Evolutionary conservation across 371 early-diverging fungal species (phyloP).

Genomic region (Batkoa obscura): DNA sequence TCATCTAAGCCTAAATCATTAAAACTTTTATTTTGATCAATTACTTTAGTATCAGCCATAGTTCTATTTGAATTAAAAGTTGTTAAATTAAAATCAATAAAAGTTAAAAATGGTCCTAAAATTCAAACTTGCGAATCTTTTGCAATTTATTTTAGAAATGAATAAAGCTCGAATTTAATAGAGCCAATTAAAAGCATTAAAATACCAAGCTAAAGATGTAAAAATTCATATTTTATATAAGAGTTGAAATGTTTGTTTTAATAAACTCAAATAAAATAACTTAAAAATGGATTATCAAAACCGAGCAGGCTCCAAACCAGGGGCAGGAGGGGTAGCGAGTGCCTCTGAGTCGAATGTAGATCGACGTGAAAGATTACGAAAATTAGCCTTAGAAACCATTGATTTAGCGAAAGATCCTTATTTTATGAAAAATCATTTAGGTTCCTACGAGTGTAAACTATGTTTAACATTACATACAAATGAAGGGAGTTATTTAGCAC

Average conservation of each 20-base stretch:
- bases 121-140: neutral
- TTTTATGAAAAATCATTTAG: constrained; percentile 94
- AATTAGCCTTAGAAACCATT: constrained; percentile 89
- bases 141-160: neutral
- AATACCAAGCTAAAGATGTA: neutral
- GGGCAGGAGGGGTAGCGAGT: constrained; percentile 76
- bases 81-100: neutral
- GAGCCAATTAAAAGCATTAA: neutral
- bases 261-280: too few relatives aligned
- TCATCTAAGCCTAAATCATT: constrained; percentile 44
- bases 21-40: neutral
- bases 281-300: constrained; percentile 47
- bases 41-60: neutral
- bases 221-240: neutral
- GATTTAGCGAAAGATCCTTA: constrained; percentile 95
- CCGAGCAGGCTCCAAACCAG: constrained; percentile 62
- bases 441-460: constrained; percentile 94
- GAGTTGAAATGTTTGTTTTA: neutral
- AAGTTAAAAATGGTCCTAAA: neutral
- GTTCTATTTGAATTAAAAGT: neutral
- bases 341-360: constrained; percentile 75
- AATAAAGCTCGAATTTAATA: neutral
- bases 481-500: constrained; percentile 92
- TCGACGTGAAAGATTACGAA: constrained; percentile 85
- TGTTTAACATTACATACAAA: constrained; percentile 87